phyloP scores from a whole-genome alignment of 257 asterid genomes.

The Cruciata laevipes region DNA sequence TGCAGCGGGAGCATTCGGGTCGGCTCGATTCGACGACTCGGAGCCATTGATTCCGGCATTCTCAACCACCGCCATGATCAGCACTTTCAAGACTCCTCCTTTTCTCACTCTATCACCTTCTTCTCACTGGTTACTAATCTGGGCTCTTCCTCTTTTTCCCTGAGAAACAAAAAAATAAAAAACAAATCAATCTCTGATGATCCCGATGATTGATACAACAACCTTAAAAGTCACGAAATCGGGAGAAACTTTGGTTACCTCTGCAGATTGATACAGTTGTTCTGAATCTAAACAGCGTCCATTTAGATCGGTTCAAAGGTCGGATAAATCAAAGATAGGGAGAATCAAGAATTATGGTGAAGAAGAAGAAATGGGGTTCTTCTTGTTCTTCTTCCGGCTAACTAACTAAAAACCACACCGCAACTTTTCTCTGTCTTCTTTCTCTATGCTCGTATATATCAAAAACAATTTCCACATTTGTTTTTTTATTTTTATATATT shows the following conservation, averaged over 20 bases:
- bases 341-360: neutral
- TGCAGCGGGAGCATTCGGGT: slow-evolving; percentile 12
- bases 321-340: slow-evolving; percentile 18
- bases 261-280: neutral
- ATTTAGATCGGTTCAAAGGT: neutral
- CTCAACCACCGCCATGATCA: slow-evolving; percentile 87
- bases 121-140: neutral
- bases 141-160: neutral
- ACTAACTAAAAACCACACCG: slow-evolving; percentile 28
- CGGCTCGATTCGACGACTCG: slow-evolving; percentile 48
- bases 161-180: neutral
- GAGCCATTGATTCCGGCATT: slow-evolving; percentile 46
- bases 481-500: too few relatives aligned
- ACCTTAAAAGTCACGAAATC: neutral
- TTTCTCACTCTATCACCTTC: neutral
- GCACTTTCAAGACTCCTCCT: slow-evolving; percentile 17
- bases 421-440: slow-evolving; percentile 29
- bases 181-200: neutral
- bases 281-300: neutral
- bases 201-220: neutral
- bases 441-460: slow-evolving; percentile 4
- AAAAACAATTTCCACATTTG: neutral
- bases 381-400: slow-evolving; percentile 1
- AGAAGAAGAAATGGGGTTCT: slow-evolving; percentile 7
- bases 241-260: neutral